Base-by-base conservation (phyloP, 2,329 filamentous ascomycete genomes). In the Pseudodiploospora longispora region DNA sequence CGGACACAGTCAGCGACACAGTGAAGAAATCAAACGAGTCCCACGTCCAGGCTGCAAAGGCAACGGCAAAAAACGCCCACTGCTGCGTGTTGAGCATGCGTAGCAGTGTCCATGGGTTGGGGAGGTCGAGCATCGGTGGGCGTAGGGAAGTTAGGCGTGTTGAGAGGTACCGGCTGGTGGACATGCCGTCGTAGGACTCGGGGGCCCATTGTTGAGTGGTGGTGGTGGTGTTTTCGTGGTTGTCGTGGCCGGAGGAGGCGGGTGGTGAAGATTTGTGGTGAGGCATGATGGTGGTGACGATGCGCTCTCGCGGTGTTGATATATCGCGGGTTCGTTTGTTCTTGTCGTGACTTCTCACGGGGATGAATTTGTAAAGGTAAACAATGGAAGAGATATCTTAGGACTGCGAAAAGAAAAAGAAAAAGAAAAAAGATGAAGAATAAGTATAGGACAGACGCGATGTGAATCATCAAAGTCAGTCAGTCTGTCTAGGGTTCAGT, bases 21-120 rank as follows among this genome's bases (percentile, higher is more conserved):
- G 77, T 80, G 59, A 82, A 80, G 64, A 82, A 83, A 59, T 84
- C 80, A 51, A 82, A 83, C 4, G 79, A 70, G 55, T 82, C 78
- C 76, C 76, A 80, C 1, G 73, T 74, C 76, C 76, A 80, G n/a
- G 73, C 76, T 30, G 64, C 59, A 40, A 79, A 78, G 1, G 74
- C 73, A 42, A 79, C 64, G 7, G 61, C 55, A 56, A 80, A 80
- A 47, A 78, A 78, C 1, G 69, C 64, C 75, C 75, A 79, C 37
- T 78, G 72, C 33, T 65, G 68, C 30, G 60, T 57, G 45, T 61
- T 71, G 43, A 79, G 60, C 67, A 71, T 71, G 30, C 64, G 60
- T 10, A 80, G 34, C 27, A 77, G 58, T 29, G 57, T 64, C 48
- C 76, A 62, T 0, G 76, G 76, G 50, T 78, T 83, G 40, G 70